Percentiles rank a stretch among this genome's conserved stretches.
phyloP scores from a whole-genome alignment of 352 stramenopile genomes.

The Peronospora tabacina region DNA sequence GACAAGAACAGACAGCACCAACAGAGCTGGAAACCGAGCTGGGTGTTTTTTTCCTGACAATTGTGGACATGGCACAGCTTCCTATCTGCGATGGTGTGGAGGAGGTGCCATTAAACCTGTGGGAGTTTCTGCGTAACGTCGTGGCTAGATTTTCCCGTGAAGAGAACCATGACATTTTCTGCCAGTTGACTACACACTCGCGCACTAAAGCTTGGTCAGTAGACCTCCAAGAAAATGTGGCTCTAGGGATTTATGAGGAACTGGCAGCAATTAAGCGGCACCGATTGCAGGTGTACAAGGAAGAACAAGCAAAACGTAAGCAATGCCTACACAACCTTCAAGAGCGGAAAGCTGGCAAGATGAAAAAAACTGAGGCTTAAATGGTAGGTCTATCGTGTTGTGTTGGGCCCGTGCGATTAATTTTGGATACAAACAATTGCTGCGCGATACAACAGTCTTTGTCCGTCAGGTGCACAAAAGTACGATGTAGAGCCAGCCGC shows the following conservation, averaged over 20 bases:
- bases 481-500: too few relatives aligned
- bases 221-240: slow-evolving; percentile 46
- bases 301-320: slow-evolving; percentile 26
- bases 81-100: slow-evolving; percentile 19
- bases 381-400: slow-evolving; percentile 1
- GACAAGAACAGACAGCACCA: slow-evolving; percentile 13
- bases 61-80: slow-evolving; percentile 36
- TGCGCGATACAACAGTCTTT: too few relatives aligned
- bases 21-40: slow-evolving; percentile 38
- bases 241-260: slow-evolving; percentile 24
- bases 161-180: slow-evolving; percentile 44
- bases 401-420: neutral
- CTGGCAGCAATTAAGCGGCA: slow-evolving; percentile 27
- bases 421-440: too few relatives aligned
- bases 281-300: slow-evolving; percentile 26
- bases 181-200: slow-evolving; percentile 43
- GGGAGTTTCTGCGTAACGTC: slow-evolving; percentile 40
- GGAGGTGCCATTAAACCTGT: slow-evolving; percentile 32
- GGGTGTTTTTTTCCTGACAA: slow-evolving; percentile 54
- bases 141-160: slow-evolving; percentile 23
- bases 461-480: too few relatives aligned
- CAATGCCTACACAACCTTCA: slow-evolving; percentile 28
- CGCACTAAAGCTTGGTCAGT: slow-evolving; percentile 44
- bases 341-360: slow-evolving; percentile 15
- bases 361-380: slow-evolving; percentile 14